Evolutionary conservation across 305 asterid genomes (phyloP).

Genomic region (Solanum hybrid): DNA sequence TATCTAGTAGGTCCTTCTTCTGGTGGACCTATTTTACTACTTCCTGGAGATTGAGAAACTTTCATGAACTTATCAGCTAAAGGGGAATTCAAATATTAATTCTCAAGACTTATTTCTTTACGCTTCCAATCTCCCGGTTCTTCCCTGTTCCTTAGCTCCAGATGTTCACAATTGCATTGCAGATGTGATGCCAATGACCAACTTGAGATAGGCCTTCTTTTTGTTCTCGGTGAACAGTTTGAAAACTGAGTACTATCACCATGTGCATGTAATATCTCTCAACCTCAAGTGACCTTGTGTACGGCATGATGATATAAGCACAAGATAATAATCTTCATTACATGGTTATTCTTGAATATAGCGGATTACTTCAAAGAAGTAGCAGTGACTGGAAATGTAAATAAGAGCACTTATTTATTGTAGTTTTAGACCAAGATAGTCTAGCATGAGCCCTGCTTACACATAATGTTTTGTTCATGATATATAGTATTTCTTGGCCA

Average conservation of each 20-base stretch:
- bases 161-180: not conserved
- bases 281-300: not conserved
- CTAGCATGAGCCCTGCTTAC: not conserved
- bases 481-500: constrained; percentile 15
- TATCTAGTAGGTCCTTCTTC: not conserved
- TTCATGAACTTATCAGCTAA: not conserved
- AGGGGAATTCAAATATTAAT: not conserved
- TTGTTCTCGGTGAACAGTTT: not conserved
- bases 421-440: constrained; percentile 4
- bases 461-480: constrained; percentile 7
- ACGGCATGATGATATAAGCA: not conserved
- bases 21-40: not conserved
- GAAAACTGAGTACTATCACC: not conserved
- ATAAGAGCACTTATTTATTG: not conserved
- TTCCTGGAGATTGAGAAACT: not conserved
- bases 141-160: constrained; percentile 2
- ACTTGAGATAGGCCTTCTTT: not conserved
- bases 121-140: not conserved
- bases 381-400: not conserved
- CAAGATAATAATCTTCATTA: not conserved
- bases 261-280: not conserved
- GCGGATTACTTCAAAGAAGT: not conserved
- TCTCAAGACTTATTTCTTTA: not conserved
- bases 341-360: not conserved
- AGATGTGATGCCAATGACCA: not conserved